phyloP scores from a whole-genome alignment of 2,329 filamentous ascomycete species.

The Endothia cerciana region DNA sequence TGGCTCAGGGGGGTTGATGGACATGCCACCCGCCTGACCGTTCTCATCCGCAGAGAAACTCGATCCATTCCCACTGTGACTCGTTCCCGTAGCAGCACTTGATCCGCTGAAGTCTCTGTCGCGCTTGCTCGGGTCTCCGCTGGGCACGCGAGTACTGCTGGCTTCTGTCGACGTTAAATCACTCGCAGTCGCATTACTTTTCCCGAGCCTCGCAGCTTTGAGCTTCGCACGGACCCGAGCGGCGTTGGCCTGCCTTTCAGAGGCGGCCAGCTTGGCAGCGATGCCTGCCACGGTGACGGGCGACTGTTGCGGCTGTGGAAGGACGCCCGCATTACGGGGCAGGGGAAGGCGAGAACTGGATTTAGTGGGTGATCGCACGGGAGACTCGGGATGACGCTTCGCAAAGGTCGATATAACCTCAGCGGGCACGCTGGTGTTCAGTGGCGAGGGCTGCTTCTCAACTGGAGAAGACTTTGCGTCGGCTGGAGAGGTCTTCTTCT shows the following conservation, averaged over 20 bases:
- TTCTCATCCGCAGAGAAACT: constrained; percentile 23
- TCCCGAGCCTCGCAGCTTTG: constrained; percentile 52
- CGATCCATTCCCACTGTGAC: constrained; percentile 18
- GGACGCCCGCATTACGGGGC: constrained; percentile 38
- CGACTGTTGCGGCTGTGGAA: constrained; percentile 52
- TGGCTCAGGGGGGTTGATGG: neutral
- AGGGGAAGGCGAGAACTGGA: constrained; percentile 41
- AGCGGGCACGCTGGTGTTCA: constrained; percentile 8
- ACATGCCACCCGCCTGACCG: constrained; percentile 10
- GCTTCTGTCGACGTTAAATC: constrained; percentile 28
- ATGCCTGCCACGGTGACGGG: constrained; percentile 65
- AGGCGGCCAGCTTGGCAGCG: constrained; percentile 65
- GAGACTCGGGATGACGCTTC: constrained; percentile 23
- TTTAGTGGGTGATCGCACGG: constrained; percentile 35
- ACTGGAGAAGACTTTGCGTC: constrained; percentile 7
- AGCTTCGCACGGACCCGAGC: constrained; percentile 66
- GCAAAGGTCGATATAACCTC: neutral
- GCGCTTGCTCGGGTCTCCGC: constrained; percentile 26
- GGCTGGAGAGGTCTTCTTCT: neutral
- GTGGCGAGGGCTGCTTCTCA: constrained; percentile 31
- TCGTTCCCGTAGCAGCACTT: constrained; percentile 9
- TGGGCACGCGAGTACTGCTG: neutral
- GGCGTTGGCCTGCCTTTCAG: constrained; percentile 66
- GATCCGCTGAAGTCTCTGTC: constrained; percentile 15
- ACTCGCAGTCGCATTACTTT: constrained; percentile 30